A percentile compares a stretch with the other conserved stretches of the same genome.
These are phyloP conservation scores for Neurospora terricola DNA, from an alignment of 495 filamentous ascomycete genomes.

Conservation along the genomic window DNA sequence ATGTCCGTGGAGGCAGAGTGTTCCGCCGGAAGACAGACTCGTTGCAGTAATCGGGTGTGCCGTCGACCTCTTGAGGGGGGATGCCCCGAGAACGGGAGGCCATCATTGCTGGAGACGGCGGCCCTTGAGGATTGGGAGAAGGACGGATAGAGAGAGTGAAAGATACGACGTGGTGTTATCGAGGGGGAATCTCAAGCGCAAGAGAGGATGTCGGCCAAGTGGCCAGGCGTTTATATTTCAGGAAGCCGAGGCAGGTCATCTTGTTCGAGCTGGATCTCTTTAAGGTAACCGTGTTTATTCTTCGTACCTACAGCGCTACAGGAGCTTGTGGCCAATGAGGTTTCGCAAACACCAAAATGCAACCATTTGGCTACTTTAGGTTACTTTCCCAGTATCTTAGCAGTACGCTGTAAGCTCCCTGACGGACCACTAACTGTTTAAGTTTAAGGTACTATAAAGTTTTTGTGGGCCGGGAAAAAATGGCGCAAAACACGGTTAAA, in stretches of 20 bases:
- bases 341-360: not conserved
- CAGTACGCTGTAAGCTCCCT: not conserved
- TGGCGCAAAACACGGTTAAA: not conserved
- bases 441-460: not conserved
- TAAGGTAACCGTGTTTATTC: no score
- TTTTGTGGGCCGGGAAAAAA: not conserved
- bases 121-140: not conserved
- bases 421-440: not conserved
- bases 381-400: not conserved
- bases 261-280: no score
- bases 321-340: not conserved
- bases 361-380: not conserved
- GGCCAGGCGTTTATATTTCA: not conserved
- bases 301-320: no score
- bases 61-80: slow-evolving; percentile 7
- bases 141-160: not conserved
- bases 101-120: not conserved
- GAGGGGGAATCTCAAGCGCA: not conserved
- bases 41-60: slow-evolving; percentile 19
- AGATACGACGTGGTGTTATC: not conserved
- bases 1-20: slow-evolving; percentile 37
- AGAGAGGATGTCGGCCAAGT: not conserved
- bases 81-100: slow-evolving; percentile 2
- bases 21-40: slow-evolving; percentile 37
- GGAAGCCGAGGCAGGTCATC: not conserved